Percentiles rank a stretch among this genome's conserved stretches.
These are phyloP conservation scores for Tetradesmus lagerheimii DNA, from an alignment of 139 green algal genomes.

Conservation along the genomic window DNA sequence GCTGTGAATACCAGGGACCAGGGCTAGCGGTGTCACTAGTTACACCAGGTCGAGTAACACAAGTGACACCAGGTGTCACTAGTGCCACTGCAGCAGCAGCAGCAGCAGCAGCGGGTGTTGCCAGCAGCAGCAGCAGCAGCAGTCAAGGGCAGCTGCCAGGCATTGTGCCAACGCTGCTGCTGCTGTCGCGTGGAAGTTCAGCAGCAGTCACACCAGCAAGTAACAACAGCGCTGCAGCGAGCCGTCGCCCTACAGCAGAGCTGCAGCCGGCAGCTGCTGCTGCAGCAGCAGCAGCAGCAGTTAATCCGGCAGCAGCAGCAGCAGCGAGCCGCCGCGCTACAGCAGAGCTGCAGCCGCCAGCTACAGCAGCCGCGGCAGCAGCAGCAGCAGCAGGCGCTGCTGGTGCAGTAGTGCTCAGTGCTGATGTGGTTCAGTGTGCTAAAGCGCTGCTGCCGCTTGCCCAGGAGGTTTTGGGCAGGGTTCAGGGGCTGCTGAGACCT, in stretches of 20 bases:
- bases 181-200: constrained; percentile 1
- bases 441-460: constrained; percentile 23
- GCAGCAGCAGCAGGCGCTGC: constrained; percentile 4
- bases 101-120: background rate
- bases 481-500: constrained; percentile 21
- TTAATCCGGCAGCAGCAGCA: background rate
- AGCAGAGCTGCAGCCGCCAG: background rate
- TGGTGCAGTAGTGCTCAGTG: constrained; percentile 6
- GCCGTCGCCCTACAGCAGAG: background rate
- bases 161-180: background rate
- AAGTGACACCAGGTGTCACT: background rate
- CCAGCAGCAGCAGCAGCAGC: background rate
- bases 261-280: constrained; percentile 4
- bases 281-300: background rate
- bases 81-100: background rate
- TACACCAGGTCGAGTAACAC: background rate
- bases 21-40: background rate
- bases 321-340: background rate
- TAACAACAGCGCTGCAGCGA: background rate
- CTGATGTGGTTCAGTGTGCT: constrained; percentile 18
- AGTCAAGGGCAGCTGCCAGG: background rate
- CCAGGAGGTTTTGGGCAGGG: background rate
- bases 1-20: constrained; percentile 13
- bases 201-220: background rate
- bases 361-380: background rate